Percentiles rank a stretch among this genome's conserved stretches.
Conservation (phyloP, 2,329 filamentous ascomycete genomes). For the Sporothrix brasiliensis region DNA sequence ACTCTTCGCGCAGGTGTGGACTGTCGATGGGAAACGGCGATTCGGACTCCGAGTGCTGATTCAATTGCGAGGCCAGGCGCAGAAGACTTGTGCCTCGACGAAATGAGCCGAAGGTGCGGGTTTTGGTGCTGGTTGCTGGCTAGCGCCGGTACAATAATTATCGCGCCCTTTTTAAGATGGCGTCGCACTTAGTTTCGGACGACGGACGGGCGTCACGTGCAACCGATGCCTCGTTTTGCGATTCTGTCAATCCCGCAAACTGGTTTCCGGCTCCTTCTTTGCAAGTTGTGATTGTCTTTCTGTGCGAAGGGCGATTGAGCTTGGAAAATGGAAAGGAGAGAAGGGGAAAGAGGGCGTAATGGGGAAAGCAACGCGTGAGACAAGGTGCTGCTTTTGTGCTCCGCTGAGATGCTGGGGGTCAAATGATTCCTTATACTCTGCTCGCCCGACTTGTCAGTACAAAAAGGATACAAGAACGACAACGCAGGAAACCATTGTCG, state of each 20-base stretch:
- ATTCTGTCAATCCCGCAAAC: background rate
- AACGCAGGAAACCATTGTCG: background rate
- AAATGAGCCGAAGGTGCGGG: slow-evolving; percentile 6
- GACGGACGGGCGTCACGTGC: slow-evolving; percentile 18
- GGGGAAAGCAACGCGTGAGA: background rate
- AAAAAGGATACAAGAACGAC: slow-evolving; percentile 2
- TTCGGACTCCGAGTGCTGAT: background rate
- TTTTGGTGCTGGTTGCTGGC: slow-evolving; percentile 23
- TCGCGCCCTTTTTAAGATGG: slow-evolving; percentile 1
- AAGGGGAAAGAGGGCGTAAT: background rate
- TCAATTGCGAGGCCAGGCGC: background rate
- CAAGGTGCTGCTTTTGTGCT: slow-evolving; percentile 10
- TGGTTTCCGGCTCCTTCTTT: background rate
- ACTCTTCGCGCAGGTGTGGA: too few relatives aligned
- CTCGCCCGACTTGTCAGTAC: background rate
- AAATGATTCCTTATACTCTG: background rate
- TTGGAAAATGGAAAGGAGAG: background rate
- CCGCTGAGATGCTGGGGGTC: slow-evolving; percentile 3
- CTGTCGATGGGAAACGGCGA: background rate
- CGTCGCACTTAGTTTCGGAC: slow-evolving; percentile 2
- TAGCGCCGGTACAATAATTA: slow-evolving; percentile 29
- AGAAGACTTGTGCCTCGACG: background rate
- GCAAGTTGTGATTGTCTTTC: background rate
- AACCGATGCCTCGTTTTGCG: background rate
- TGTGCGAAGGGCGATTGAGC: too few relatives aligned